These are phyloP conservation scores for Fonsecaea erecta DNA, from an alignment of 2,329 filamentous ascomycete species.

Conservation along the genomic window DNA sequence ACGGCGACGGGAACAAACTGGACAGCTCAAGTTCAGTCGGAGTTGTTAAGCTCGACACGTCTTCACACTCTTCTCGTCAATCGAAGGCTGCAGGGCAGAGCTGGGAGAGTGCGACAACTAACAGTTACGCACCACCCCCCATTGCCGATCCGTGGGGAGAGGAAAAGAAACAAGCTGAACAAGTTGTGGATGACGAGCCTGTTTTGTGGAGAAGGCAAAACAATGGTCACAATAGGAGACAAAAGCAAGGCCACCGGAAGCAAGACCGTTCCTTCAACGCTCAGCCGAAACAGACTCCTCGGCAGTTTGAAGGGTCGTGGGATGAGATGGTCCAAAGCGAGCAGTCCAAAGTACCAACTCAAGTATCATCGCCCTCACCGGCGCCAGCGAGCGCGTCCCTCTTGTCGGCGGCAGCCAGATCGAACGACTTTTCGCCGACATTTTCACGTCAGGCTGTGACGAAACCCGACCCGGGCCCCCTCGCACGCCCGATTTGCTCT, in stretches of 20 bases:
- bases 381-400: constrained; percentile 6
- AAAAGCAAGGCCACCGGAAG: not conserved
- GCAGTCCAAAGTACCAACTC: not conserved
- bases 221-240: not conserved
- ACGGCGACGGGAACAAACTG: constrained; percentile 10
- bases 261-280: constrained; percentile 3
- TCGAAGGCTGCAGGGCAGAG: constrained; percentile 26
- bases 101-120: constrained; percentile 23
- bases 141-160: constrained; percentile 26
- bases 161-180: not conserved
- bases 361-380: constrained; percentile 18
- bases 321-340: constrained; percentile 26
- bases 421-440: constrained; percentile 10
- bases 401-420: not conserved
- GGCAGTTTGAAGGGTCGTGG: constrained; percentile 29
- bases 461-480: constrained; percentile 24
- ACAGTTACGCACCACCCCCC: constrained; percentile 24
- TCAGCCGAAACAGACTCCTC: constrained; percentile 15
- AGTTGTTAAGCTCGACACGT: constrained; percentile 28
- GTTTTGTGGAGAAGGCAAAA: not conserved
- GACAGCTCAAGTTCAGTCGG: constrained; percentile 12
- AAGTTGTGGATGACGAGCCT: not conserved
- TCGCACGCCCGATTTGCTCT: constrained; percentile 24
- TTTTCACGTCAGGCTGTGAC: constrained; percentile 13
- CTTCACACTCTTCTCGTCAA: constrained; percentile 26